Evolutionary conservation across 2,329 filamentous ascomycete genomes (phyloP), one percentile per base, ranked within the genome.

Genomic region (Trichoderma cornu-damae): DNA sequence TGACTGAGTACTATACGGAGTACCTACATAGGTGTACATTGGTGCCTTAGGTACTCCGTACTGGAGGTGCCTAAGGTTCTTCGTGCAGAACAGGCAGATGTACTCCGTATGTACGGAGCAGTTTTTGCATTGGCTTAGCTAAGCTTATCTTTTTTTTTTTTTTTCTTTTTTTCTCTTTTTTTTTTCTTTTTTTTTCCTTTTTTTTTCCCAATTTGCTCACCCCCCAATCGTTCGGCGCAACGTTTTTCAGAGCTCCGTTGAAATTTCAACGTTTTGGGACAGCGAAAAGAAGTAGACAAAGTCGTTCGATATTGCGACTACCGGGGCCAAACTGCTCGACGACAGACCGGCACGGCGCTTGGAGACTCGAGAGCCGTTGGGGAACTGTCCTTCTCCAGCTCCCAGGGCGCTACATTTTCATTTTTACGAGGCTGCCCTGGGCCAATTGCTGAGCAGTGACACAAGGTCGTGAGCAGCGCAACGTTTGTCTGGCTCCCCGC

Each of bases 181-280:
- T n/a, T n/a, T n/a, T n/a, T n/a, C n/a, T n/a, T n/a, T n/a, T n/a
- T n/a, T n/a, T n/a, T n/a, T n/a, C n/a, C n/a, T n/a, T n/a, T n/a
- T n/a, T n/a, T n/a, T n/a, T n/a, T n/a, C n/a, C n/a, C n/a, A n/a
- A 16, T 34, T 14, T 22, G 12, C 28, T 30, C 9, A 6, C 28
- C 28, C 28, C 28, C 28, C 9, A 9, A 9, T 30, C 22, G 20
- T n/a, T 61, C 65, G 66, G 66, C 59, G 12, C 64, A 68, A 65
- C 38, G 59, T 65, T 66, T 61, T 61, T 58, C 62, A 62, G 38
- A 22, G n/a, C 32, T 62, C 64, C 61, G 61, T 58, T 60, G 64
- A 67, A 66, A 66, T 65, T 66, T 66, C 59, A 53, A 57, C 52
- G 50, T 28, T n/a, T n/a, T n/a, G 50, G 49, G 50, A 58, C 38